phyloP scores from a whole-genome alignment of 345 rosid species.

The Citrus mangshanensis region DNA sequence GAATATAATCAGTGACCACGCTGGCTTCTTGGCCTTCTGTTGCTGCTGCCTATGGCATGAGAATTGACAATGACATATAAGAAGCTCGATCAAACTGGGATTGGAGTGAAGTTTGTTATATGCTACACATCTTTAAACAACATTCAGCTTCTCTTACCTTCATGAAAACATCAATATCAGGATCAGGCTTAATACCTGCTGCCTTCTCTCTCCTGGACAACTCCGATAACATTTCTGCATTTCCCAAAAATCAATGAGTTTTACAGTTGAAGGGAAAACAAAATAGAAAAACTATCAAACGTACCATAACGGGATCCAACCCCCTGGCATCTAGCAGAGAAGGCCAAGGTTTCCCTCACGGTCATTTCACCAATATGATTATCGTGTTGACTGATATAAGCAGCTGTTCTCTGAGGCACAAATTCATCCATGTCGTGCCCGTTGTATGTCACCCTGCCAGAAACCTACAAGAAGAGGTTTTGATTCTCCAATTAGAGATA shows the following conservation, averaged over 20 bases:
- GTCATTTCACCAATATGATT: slow-evolving; percentile 74
- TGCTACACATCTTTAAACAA: background rate
- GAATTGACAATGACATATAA: background rate
- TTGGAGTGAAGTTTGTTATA: background rate
- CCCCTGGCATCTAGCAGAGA: slow-evolving; percentile 78
- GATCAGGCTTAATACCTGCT: slow-evolving; percentile 72
- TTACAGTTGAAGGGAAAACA: no score
- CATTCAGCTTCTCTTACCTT: slow-evolving; percentile 31
- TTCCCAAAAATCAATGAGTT: background rate
- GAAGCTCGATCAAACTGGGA: background rate
- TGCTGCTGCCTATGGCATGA: slow-evolving; percentile 38
- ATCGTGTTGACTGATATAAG: slow-evolving; percentile 71
- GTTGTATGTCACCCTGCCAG: slow-evolving; percentile 44
- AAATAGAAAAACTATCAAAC: background rate
- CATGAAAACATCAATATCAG: slow-evolving; percentile 72
- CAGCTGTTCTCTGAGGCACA: slow-evolving; percentile 42
- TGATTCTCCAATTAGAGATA: background rate
- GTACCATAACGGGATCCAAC: slow-evolving; percentile 52
- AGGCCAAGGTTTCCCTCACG: slow-evolving; percentile 77
- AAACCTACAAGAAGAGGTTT: background rate
- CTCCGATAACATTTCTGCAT: slow-evolving; percentile 60
- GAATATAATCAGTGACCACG: slow-evolving; percentile 48
- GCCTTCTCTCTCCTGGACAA: slow-evolving; percentile 70
- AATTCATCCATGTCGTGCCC: slow-evolving; percentile 44
- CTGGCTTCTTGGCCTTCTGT: slow-evolving; percentile 39